phyloP scores from a whole-genome alignment of 768 basidiomycete species.

The Termitomyces sp. region DNA sequence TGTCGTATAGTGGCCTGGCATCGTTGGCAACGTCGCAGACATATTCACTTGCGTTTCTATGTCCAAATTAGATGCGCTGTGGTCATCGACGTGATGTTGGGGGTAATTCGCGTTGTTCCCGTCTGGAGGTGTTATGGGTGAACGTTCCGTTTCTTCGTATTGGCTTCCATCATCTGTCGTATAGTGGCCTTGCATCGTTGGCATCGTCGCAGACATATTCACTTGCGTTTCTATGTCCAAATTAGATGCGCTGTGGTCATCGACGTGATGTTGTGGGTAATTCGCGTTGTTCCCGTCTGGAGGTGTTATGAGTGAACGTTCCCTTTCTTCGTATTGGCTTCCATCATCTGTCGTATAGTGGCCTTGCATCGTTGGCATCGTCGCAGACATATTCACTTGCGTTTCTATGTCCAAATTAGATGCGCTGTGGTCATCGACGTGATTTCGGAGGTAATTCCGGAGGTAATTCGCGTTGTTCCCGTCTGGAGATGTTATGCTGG shows the following conservation, averaged over 20 bases:
- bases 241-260: neutral
- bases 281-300: neutral
- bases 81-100: neutral
- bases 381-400: neutral
- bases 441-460: no score
- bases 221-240: neutral
- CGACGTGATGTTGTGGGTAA: neutral
- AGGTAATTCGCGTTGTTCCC: neutral
- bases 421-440: neutral
- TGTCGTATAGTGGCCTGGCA: neutral
- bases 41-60: neutral
- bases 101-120: neutral
- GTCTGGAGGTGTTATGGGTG: neutral
- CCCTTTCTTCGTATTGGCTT: neutral
- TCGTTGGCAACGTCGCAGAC: neutral
- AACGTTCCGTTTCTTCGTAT: constrained; percentile 2
- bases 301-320: neutral
- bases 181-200: neutral
- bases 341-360: neutral
- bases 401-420: neutral
- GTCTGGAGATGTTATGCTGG: neutral
- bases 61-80: neutral
- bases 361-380: neutral
- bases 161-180: neutral
- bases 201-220: neutral